Conservation (phyloP, 2,329 filamentous ascomycete species). For the Fusarium albidum region DNA sequence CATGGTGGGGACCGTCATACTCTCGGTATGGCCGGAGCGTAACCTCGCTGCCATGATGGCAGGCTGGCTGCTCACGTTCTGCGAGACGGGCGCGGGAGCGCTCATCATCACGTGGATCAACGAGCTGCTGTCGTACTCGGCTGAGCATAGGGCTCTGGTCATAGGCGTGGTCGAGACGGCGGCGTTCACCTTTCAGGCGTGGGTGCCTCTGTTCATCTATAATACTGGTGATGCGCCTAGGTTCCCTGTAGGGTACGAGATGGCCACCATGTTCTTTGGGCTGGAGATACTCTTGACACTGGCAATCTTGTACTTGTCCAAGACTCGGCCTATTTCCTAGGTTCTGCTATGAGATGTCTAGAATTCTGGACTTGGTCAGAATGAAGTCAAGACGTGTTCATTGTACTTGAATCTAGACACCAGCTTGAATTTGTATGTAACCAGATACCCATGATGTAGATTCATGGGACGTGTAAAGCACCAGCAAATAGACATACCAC, state of each 20-base stretch:
- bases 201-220: conserved; percentile 51
- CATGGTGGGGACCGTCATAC: conserved; percentile 45
- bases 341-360: no score
- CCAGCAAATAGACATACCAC: no score
- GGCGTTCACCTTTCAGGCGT: conserved; percentile 54
- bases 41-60: conserved; percentile 47
- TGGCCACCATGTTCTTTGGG: conserved; percentile 44
- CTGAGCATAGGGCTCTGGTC: conserved; percentile 58
- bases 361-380: no score
- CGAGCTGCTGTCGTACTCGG: conserved; percentile 53
- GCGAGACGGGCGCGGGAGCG: conserved; percentile 46
- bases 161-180: conserved; percentile 57
- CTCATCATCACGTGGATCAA: conserved; percentile 57
- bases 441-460: no score
- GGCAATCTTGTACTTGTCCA: conserved; percentile 27
- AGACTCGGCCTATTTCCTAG: conserved; percentile 2
- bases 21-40: conserved; percentile 46
- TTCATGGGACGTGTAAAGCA: no score
- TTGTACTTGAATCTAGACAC: no score
- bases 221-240: conserved; percentile 47
- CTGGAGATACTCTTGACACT: conserved; percentile 39
- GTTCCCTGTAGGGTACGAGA: conserved; percentile 49
- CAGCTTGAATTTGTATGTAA: no score
- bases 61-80: conserved; percentile 47
- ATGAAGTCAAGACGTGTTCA: no score